Conservation (phyloP, 2,329 filamentous ascomycete genomes). For the Tetracladium maxilliforme region DNA sequence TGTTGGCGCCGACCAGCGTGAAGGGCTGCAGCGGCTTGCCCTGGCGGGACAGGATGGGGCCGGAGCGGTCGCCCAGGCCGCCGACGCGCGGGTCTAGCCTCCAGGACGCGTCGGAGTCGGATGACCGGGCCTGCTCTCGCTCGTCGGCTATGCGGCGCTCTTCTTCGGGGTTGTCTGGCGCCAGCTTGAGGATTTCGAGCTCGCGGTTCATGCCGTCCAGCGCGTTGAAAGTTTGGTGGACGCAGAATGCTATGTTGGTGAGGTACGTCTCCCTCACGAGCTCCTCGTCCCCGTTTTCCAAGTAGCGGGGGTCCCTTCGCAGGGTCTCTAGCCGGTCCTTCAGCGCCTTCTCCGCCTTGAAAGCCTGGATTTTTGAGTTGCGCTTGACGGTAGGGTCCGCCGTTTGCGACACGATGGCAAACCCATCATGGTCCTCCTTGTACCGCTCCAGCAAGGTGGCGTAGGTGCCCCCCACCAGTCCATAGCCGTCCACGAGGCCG, state of each 20-base stretch:
- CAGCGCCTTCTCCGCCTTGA: slow-evolving; percentile 72
- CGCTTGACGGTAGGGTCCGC: slow-evolving; percentile 53
- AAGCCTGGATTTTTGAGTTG: slow-evolving; percentile 74
- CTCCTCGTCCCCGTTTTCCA: slow-evolving; percentile 72
- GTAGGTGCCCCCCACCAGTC: slow-evolving; percentile 50
- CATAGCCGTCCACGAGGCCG: slow-evolving; percentile 63
- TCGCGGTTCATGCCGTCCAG: slow-evolving; percentile 83
- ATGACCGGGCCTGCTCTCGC: slow-evolving; percentile 18
- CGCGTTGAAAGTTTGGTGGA: slow-evolving; percentile 70
- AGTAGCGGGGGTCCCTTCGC: slow-evolving; percentile 38
- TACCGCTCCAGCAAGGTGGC: slow-evolving; percentile 59
- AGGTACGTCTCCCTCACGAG: slow-evolving; percentile 67
- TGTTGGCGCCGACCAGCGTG: slow-evolving; percentile 68
- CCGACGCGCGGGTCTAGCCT: slow-evolving; percentile 53
- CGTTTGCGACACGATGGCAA: slow-evolving; percentile 56
- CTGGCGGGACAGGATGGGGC: slow-evolving; percentile 60
- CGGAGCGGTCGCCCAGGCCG: slow-evolving; percentile 31
- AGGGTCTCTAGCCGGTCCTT: slow-evolving; percentile 68
- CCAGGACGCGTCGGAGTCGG: slow-evolving; percentile 51
- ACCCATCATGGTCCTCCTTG: slow-evolving; percentile 53
- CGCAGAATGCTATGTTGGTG: slow-evolving; percentile 56
- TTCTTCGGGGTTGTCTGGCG: slow-evolving; percentile 33
- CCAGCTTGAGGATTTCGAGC: slow-evolving; percentile 64
- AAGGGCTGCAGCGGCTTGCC: slow-evolving; percentile 88
- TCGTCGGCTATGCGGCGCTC: slow-evolving; percentile 30